Conservation (phyloP, 306 rosid genomes). For the Rosa persica region DNA sequence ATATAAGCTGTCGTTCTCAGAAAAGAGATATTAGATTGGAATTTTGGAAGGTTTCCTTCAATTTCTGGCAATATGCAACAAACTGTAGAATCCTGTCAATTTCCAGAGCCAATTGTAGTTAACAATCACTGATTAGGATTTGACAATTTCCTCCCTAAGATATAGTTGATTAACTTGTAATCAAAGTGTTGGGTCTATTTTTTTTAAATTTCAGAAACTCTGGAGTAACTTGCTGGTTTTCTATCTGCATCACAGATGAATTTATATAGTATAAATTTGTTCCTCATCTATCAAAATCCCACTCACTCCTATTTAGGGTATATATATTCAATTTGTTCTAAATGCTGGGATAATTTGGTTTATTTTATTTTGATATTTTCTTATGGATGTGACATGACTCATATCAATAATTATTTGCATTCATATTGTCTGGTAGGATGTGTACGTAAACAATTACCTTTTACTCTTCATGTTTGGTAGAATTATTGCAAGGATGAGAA, state of each 20-base stretch:
- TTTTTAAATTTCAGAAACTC: neutral
- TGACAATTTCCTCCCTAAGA: neutral
- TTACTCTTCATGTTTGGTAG: neutral
- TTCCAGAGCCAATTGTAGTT: constrained; percentile 8
- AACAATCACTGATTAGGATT: neutral
- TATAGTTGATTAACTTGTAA: constrained; percentile 32
- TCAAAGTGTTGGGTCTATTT: constrained; percentile 16
- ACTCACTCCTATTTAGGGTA: neutral
- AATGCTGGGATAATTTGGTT: neutral
- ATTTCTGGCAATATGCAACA: constrained; percentile 23
- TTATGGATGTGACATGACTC: neutral
- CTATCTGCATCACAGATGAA: constrained; percentile 2
- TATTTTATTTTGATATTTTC: neutral
- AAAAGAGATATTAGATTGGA: constrained; percentile 1
- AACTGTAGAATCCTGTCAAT: constrained; percentile 12
- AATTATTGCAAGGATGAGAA: neutral
- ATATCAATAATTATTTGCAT: neutral
- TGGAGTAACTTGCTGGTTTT: constrained; percentile 4
- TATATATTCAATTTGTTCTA: neutral
- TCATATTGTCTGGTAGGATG: neutral
- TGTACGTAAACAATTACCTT: neutral
- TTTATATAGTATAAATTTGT: neutral
- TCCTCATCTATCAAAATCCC: neutral
- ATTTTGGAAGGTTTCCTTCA: constrained; percentile 18
- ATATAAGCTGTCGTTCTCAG: neutral